Base-by-base conservation (phyloP, 148 eudicot genomes). In the Rhododendron vialii region DNA sequence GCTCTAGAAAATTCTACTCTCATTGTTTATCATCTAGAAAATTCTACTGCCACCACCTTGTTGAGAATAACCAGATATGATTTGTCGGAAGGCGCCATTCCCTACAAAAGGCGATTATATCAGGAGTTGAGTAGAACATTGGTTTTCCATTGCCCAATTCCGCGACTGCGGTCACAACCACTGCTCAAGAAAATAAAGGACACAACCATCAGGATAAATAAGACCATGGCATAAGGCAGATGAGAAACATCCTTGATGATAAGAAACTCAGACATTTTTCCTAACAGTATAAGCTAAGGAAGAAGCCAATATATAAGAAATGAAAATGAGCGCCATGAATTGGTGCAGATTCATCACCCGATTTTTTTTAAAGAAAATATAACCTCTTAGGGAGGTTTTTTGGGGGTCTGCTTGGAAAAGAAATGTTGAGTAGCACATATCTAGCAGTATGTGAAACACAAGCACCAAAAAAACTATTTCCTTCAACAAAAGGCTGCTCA, bases 81-180 rank as follows among this genome's bases (percentile, higher is more conserved):
- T 97, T 97, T 83, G 98, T 95, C 43, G 99, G 99, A 36, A 97
- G 92, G 55, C 96, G 93, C 99, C 99, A 97, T 84, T 93, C 91
- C 89, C 96, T 92, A 86, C 99, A 97, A 86, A 97, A 97, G 48
- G 95, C 93, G 22, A 95, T 93, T 77, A 97, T 84, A 67, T 94
- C 99, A 57, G 99, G 96, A 73, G 99, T 97, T 87, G 99, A 95
- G 87, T 94, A 97, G 89, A 97, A 97, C 87, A 89, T 92, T 73
- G 99, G 99, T 87, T 94, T 97, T 84, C 96, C 95, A 63, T 81
- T 28, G 80, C 95, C 98, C 91, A 95, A 88, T 77, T 95, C 98
- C 50, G 99, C 91, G 81, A 97, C 93, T 83, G 99, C 99, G 18
- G 99, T 97, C 88, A 95, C 98, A 38, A 95, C 99, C 90, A 90